phyloP scores from a whole-genome alignment of 2,329 filamentous ascomycete genomes.

The Westerdykella aurantiaca region DNA sequence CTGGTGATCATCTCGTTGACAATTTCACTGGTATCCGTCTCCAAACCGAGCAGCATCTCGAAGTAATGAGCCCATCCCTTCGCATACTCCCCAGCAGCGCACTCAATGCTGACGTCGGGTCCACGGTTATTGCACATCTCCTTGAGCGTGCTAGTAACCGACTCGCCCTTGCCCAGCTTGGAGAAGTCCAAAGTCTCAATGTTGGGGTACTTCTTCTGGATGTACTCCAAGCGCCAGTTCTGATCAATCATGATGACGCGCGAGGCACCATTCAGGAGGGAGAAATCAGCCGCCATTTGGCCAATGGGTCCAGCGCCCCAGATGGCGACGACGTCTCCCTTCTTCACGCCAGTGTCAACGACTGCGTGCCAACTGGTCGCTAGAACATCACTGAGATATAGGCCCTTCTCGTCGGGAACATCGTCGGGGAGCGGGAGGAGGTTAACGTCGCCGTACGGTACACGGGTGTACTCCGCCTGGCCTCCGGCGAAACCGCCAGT shows the following conservation, averaged over 20 bases:
- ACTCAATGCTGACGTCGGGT: conserved; percentile 69
- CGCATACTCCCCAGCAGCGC: conserved; percentile 57
- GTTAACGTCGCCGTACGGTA: conserved; percentile 76
- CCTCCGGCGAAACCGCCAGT: conserved; percentile 83
- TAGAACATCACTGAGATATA: conserved; percentile 77
- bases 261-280: conserved; percentile 64
- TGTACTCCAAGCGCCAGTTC: conserved; percentile 63
- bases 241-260: conserved; percentile 76
- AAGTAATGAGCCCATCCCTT: conserved; percentile 58
- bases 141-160: conserved; percentile 66
- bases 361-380: conserved; percentile 76
- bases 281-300: conserved; percentile 65
- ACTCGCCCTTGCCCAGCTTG: conserved; percentile 55
- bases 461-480: conserved; percentile 79
- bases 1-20: conserved; percentile 73
- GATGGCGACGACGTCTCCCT: conserved; percentile 70
- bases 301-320: conserved; percentile 87
- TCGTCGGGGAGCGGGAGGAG: conserved; percentile 70
- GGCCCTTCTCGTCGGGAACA: conserved; percentile 76
- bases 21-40: conserved; percentile 80
- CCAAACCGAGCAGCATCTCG: conserved; percentile 58
- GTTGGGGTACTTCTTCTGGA: conserved; percentile 60
- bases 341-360: conserved; percentile 74
- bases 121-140: conserved; percentile 64
- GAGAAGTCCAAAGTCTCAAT: conserved; percentile 66